Evolutionary conservation across 1,284 basidiomycete genomes (phyloP), one percentile per base, ranked within the genome.

Genomic region (Grifola frondosa): DNA sequence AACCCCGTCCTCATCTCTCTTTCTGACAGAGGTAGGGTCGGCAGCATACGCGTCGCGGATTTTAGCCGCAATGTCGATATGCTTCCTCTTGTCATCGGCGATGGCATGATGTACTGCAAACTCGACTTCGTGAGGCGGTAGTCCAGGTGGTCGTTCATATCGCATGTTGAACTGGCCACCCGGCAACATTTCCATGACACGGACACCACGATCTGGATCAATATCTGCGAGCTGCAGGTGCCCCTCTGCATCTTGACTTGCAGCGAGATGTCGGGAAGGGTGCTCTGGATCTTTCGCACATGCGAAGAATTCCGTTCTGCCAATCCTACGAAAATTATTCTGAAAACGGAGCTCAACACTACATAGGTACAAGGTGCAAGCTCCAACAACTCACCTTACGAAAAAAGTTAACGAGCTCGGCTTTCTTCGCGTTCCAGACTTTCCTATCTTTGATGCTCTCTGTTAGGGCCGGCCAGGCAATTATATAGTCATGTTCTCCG

Each of bases 81-180:
- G n/a, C n/a, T n/a, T n/a, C n/a, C n/a, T n/a, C n/a, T n/a, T n/a
- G n/a, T n/a, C n/a, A n/a, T n/a, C n/a, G n/a, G n/a, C n/a, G n/a
- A n/a, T n/a, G n/a, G n/a, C n/a, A n/a, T n/a, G n/a, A n/a, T n/a
- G n/a, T n/a, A n/a, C n/a, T n/a, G n/a, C n/a, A n/a, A n/a, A n/a
- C n/a, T n/a, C n/a, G n/a, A n/a, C n/a, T n/a, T n/a, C n/a, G n/a
- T n/a, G n/a, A n/a, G n/a, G n/a, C n/a, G n/a, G n/a, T n/a, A n/a
- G n/a, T n/a, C n/a, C n/a, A n/a, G n/a, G n/a, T n/a, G n/a, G n/a
- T n/a, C n/a, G n/a, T n/a, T n/a, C 78, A 39, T 59, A 91, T 91
- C 91, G 80, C 54, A 95, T 96, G 64, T 89, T 93, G 33, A 91
- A 92, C 68, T 93, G 91, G 29, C 90, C 96, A 42, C 96, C 96